Base-by-base conservation (phyloP, 169 alveolate species). In the Plasmodium billcollinsi region DNA sequence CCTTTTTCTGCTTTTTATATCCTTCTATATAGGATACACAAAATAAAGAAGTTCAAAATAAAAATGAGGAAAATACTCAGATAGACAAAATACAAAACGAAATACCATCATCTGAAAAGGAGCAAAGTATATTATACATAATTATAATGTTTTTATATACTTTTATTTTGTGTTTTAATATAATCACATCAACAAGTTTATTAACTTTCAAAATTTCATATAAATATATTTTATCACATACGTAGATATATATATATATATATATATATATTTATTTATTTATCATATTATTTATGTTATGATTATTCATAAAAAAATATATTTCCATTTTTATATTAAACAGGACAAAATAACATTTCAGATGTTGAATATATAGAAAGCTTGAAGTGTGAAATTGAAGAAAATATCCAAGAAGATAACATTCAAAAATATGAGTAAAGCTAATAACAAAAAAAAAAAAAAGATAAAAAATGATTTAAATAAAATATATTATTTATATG, bases 371-470 rank as follows among this genome's bases (percentile, higher is more conserved):
- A 74, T 63, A 74, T 74, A 63, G 75, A 62, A 63, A 62, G 89
- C 50, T 61, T 75, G 45, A 63, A 63, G 9, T 20, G 76, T n/a
- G 89, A 76, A 15, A 21, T 63, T 76, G 89, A 63, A 18, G 66
- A 76, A 24, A 76, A 49, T 47, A 50, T 14, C 20, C 76, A 20
- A 29, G 47, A 6, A 62, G 50, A 62, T 18, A n/a, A 62, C 26
- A 3, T 76, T 21, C 89, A 45, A 21, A 63, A 76, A 63, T 63
- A 76, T 76, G 75, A 76, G 89, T 76, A 76, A 49, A 0, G 21
- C 29, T 33, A 65, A 15, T n/a, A 12, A 65, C 4, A 8, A 54
- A 15, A 15, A 12, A 15, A 54, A 21, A 54, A 1, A 54, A 20
- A 12, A 52, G 5, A 3, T 2, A 3, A 52, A 52, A 52, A 3